Percentiles rank a stretch among this genome's conserved stretches.
Evolutionary conservation across 768 basidiomycete species (phyloP).

Genomic region (Suillus paluster): DNA sequence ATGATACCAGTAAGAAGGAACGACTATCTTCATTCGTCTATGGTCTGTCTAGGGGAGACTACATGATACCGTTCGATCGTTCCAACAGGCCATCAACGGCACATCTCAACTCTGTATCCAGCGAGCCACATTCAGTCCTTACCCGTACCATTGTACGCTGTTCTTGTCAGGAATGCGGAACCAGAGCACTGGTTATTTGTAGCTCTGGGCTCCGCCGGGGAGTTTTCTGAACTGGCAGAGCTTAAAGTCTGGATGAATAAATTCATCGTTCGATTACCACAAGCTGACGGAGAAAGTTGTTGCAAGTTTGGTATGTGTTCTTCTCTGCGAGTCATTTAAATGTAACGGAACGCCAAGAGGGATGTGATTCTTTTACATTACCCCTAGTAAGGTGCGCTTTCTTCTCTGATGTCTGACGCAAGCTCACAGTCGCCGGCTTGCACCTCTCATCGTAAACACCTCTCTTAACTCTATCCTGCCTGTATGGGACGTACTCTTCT

Average conservation of each 20-base stretch:
- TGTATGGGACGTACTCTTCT: constrained; percentile 76
- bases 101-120: constrained; percentile 69
- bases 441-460: constrained; percentile 72
- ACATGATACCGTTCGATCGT: constrained; percentile 46
- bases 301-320: constrained; percentile 52
- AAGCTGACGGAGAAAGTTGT: constrained; percentile 69
- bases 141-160: constrained; percentile 69
- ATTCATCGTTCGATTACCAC: constrained; percentile 60
- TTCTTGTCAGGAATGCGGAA: constrained; percentile 63
- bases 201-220: constrained; percentile 68
- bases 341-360: constrained; percentile 58
- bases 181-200: constrained; percentile 79
- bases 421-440: constrained; percentile 68
- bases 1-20: too few species aligned
- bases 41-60: too few species aligned
- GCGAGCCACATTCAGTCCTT: constrained; percentile 69
- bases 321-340: neutral
- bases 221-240: constrained; percentile 77
- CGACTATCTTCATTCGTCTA: too few species aligned
- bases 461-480: constrained; percentile 59
- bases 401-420: constrained; percentile 6
- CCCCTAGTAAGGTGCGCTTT: constrained; percentile 62
- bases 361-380: constrained; percentile 78
- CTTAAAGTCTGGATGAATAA: constrained; percentile 63
- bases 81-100: constrained; percentile 59